Evolutionary conservation across 2,329 filamentous ascomycete species (phyloP).

Genomic region (Metarhizium robertsii): DNA sequence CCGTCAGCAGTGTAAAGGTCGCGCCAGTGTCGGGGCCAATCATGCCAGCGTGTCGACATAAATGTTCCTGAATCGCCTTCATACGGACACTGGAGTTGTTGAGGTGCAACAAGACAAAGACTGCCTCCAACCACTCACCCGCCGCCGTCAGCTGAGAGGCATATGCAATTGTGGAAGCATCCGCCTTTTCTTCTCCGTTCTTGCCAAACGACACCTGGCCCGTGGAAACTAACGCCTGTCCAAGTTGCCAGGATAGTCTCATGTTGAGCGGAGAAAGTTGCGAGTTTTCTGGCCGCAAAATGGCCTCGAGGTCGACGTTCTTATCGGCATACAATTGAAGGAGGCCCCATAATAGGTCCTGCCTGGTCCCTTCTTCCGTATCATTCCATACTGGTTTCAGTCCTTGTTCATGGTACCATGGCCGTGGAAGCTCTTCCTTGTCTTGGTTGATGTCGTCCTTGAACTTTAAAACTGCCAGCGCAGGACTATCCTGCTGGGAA

Average conservation of each 20-base stretch:
- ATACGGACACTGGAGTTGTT: constrained; percentile 52
- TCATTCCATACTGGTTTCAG: constrained; percentile 53
- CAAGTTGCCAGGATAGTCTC: constrained; percentile 77
- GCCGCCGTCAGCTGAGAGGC: constrained; percentile 52
- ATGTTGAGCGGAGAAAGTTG: constrained; percentile 66
- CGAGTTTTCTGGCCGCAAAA: constrained; percentile 67
- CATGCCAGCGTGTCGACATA: constrained; percentile 60
- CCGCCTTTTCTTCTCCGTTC: constrained; percentile 49
- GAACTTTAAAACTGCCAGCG: constrained; percentile 64
- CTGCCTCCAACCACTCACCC: constrained; percentile 58
- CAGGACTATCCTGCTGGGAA: constrained; percentile 56
- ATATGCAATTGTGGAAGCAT: constrained; percentile 58
- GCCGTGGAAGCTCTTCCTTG: constrained; percentile 61
- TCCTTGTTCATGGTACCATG: constrained; percentile 58
- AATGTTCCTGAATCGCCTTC: constrained; percentile 60
- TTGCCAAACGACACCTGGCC: constrained; percentile 43
- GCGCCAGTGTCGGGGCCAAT: constrained; percentile 51
- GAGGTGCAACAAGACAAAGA: constrained; percentile 74
- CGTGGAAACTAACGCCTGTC: constrained; percentile 50
- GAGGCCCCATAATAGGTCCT: constrained; percentile 81
- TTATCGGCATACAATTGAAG: constrained; percentile 68
- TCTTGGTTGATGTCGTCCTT: constrained; percentile 62
- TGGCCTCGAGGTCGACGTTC: constrained; percentile 51
- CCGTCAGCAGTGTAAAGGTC: constrained; percentile 49
- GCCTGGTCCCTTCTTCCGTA: constrained; percentile 44